Evolutionary conservation across 1,139 yeast species (phyloP).

Genomic region (Trichomonascaceae sp.): DNA sequence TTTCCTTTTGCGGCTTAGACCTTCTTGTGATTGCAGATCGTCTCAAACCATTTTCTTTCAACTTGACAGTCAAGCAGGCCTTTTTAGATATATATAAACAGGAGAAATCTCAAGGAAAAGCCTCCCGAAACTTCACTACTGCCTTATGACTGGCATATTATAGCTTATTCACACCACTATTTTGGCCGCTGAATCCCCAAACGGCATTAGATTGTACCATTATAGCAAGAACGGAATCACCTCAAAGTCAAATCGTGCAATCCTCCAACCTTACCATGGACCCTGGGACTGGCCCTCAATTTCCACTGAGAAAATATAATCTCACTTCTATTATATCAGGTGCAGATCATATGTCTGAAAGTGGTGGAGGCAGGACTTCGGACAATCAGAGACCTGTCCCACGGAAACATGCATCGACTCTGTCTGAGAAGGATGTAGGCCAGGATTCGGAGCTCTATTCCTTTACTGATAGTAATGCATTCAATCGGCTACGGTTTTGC

Average conservation of each 20-base stretch:
- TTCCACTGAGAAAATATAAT: background rate
- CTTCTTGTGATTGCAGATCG: background rate
- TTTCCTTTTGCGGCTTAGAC: background rate
- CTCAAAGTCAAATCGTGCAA: background rate
- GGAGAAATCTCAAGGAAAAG: no score
- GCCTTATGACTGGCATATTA: background rate
- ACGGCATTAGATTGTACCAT: no score
- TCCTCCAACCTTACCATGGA: background rate
- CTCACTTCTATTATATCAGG: background rate
- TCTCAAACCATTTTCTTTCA: background rate
- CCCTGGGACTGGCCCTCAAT: background rate
- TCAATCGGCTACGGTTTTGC: constrained; percentile 15
- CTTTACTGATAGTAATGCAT: constrained; percentile 18
- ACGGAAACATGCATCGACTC: background rate
- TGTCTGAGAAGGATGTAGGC: background rate
- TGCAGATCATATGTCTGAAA: background rate
- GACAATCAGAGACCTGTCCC: background rate
- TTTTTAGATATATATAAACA: no score
- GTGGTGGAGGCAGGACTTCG: background rate
- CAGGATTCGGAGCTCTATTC: constrained; percentile 12
- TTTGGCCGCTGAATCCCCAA: background rate
- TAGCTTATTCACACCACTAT: background rate
- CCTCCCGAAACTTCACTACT: no score
- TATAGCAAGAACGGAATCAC: background rate
- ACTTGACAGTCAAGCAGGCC: no score